phyloP scores from a whole-genome alignment of 371 early-diverging fungal species.

The Rhizopus sp. region DNA sequence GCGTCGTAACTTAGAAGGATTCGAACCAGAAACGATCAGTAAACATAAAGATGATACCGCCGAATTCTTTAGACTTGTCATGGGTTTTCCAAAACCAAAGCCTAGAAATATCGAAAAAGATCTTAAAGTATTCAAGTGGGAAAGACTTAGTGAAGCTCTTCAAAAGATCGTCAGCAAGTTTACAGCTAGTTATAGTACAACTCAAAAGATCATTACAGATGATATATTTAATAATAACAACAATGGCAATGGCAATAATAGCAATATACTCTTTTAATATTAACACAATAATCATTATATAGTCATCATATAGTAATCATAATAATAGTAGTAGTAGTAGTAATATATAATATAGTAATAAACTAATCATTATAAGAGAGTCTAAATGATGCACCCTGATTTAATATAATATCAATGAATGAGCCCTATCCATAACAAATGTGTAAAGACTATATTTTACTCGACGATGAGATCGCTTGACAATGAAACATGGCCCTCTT shows the following conservation, averaged over 20 bases:
- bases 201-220: constrained; percentile 33
- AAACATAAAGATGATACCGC: constrained; percentile 70
- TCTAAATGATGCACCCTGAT: too few species aligned
- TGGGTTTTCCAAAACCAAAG: constrained; percentile 80
- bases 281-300: too few species aligned
- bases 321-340: too few species aligned
- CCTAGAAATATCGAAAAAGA: constrained; percentile 89
- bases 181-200: constrained; percentile 52
- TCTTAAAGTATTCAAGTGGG: constrained; percentile 77
- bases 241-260: background rate
- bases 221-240: background rate
- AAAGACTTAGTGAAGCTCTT: constrained; percentile 62
- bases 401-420: too few species aligned
- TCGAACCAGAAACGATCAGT: constrained; percentile 75
- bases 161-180: constrained; percentile 78
- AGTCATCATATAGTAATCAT: too few species aligned
- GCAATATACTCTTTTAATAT: background rate
- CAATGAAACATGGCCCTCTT: too few species aligned
- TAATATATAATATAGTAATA: too few species aligned
- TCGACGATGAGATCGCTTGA: too few species aligned
- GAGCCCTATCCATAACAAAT: too few species aligned
- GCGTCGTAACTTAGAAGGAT: constrained; percentile 82
- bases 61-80: constrained; percentile 77
- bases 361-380: too few species aligned
- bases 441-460: too few species aligned